Percentiles rank a stretch among this genome's conserved stretches.
phyloP scores from a whole-genome alignment of 2,329 filamentous ascomycete genomes.

The Botrytis elliptica region DNA sequence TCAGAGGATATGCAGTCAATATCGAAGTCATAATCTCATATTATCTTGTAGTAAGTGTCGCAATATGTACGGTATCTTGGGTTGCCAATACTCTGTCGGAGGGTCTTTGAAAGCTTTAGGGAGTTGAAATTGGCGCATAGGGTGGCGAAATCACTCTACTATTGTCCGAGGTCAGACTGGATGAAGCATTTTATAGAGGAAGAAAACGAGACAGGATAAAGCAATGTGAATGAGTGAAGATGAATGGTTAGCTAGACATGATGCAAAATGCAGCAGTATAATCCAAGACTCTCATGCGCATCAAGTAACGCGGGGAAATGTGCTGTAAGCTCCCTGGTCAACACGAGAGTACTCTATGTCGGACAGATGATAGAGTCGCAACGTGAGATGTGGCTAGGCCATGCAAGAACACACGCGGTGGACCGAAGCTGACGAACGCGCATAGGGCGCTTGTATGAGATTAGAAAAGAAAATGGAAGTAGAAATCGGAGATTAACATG shows the following conservation, averaged over 20 bases:
- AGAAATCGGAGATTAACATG: not conserved
- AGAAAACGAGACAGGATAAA: constrained; percentile 1
- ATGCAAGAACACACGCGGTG: constrained; percentile 20
- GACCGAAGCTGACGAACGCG: constrained; percentile 11
- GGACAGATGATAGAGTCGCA: constrained; percentile 21
- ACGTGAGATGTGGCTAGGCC: constrained; percentile 20
- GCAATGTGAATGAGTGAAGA: constrained; percentile 5
- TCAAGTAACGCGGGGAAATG: constrained; percentile 18
- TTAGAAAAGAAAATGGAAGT: not conserved
- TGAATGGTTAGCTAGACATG: constrained; percentile 15
- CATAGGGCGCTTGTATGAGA: constrained; percentile 17
- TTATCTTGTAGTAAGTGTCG: constrained; percentile 1
- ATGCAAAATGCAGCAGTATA: constrained; percentile 9
- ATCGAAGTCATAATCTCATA: constrained; percentile 39
- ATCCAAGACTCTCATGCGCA: constrained; percentile 10
- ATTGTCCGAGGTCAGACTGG: constrained; percentile 21
- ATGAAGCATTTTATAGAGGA: constrained; percentile 8
- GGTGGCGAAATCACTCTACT: constrained; percentile 21
- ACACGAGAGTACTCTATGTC: constrained; percentile 8
- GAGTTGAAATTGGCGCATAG: constrained; percentile 15
- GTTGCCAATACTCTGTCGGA: not conserved
- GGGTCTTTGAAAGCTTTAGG: not conserved
- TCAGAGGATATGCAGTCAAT: constrained; percentile 34
- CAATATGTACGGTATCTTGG: not conserved
- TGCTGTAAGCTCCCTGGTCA: constrained; percentile 18